phyloP scores from a whole-genome alignment of 371 early-diverging fungal species.

The Mortierella sp. region DNA sequence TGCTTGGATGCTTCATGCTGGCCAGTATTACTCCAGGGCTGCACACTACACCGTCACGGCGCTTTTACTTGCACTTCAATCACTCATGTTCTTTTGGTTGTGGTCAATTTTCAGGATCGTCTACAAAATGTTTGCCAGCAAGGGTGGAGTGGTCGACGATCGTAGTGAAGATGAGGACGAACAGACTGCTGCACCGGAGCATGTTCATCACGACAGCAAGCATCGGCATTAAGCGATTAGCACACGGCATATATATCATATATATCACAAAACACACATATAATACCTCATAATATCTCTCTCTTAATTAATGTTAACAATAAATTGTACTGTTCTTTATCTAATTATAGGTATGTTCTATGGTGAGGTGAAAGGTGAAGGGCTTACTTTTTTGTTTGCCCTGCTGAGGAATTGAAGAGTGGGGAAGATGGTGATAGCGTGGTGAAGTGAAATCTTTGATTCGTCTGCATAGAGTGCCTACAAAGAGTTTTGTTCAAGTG shows the following conservation, averaged over 20 bases:
- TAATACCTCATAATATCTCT: not conserved
- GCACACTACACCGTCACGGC: slow-evolving; percentile 17
- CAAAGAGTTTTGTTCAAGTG: slow-evolving; percentile 9
- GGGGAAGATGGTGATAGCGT: no score
- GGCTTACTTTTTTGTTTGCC: no score
- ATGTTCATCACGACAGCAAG: slow-evolving; percentile 19
- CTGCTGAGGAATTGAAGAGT: no score
- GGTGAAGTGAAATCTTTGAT: no score
- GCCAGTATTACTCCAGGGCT: slow-evolving; percentile 28
- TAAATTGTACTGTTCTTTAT: not conserved
- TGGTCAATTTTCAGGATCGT: slow-evolving; percentile 73
- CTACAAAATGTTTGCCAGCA: slow-evolving; percentile 66
- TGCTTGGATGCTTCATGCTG: slow-evolving; percentile 31
- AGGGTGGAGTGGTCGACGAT: slow-evolving; percentile 70
- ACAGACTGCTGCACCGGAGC: slow-evolving; percentile 7
- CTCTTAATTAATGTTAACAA: not conserved
- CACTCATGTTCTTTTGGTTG: slow-evolving; percentile 72
- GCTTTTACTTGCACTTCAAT: slow-evolving; percentile 25
- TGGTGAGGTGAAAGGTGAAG: no score
- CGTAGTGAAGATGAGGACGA: slow-evolving; percentile 69
- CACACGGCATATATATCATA: no score
- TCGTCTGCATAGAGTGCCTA: not conserved
- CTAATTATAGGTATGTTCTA: no score
- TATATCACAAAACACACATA: no score
- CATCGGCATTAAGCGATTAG: slow-evolving; percentile 8